phyloP scores from a whole-genome alignment of 83 land plant species.

The Isoetes engelmannii region DNA sequence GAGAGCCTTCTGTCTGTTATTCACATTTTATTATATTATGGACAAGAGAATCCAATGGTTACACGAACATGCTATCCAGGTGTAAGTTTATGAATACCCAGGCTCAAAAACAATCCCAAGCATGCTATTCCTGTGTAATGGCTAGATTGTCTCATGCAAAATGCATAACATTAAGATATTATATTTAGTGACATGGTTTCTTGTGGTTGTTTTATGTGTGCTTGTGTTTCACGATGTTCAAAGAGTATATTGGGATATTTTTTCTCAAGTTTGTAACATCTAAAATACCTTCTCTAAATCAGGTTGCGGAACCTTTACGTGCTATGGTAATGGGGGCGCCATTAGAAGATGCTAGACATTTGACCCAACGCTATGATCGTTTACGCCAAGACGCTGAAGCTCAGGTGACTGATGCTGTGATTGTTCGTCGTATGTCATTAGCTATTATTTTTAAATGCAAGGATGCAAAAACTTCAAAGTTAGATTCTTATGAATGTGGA shows the following conservation, averaged over 20 bases:
- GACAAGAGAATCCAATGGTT: too few species aligned
- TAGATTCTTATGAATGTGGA: neutral
- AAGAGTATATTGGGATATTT: neutral
- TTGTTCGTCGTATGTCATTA: too few species aligned
- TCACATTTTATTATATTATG: too few species aligned
- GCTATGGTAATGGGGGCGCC: slow-evolving; percentile 89
- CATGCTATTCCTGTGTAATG: too few species aligned
- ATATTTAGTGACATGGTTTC: neutral
- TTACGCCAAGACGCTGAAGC: slow-evolving; percentile 84
- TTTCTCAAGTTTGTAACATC: neutral
- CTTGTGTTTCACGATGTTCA: neutral
- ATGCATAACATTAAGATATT: too few species aligned
- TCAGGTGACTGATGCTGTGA: slow-evolving; percentile 44
- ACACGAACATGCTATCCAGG: too few species aligned
- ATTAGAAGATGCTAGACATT: slow-evolving; percentile 93
- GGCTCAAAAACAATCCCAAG: too few species aligned
- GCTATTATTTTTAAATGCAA: neutral
- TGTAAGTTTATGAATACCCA: too few species aligned
- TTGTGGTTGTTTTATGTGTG: neutral
- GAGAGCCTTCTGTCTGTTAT: too few species aligned
- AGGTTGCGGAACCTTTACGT: slow-evolving; percentile 92
- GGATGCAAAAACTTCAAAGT: neutral
- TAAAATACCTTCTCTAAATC: neutral
- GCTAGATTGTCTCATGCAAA: too few species aligned
- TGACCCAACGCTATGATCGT: slow-evolving; percentile 77